phyloP scores from a whole-genome alignment of 2,329 filamentous ascomycete genomes.

The Karstenula rhodostoma region DNA sequence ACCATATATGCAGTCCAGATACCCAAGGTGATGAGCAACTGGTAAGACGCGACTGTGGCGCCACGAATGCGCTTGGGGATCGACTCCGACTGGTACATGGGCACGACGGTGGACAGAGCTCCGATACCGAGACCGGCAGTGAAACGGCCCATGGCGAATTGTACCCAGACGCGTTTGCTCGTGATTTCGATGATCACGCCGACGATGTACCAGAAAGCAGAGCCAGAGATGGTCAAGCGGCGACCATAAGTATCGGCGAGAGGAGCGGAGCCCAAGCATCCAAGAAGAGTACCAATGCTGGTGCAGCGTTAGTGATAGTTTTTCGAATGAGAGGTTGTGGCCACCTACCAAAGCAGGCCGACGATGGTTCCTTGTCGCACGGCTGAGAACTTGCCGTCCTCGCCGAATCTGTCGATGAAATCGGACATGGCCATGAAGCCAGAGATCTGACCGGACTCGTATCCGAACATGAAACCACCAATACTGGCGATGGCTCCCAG shows the following conservation, averaged over 20 bases:
- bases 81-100: constrained; percentile 72
- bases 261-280: constrained; percentile 66
- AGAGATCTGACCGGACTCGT: constrained; percentile 39
- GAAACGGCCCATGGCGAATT: constrained; percentile 69
- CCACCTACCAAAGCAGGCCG: constrained; percentile 43
- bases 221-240: constrained; percentile 66
- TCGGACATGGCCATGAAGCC: constrained; percentile 47
- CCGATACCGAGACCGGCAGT: constrained; percentile 72
- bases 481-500: constrained; percentile 45
- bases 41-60: constrained; percentile 69
- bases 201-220: constrained; percentile 69
- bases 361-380: constrained; percentile 47
- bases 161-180: constrained; percentile 65
- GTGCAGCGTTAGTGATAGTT: constrained; percentile 16
- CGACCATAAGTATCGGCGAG: constrained; percentile 70
- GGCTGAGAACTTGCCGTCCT: constrained; percentile 43
- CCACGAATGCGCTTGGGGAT: constrained; percentile 71
- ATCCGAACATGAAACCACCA: constrained; percentile 48
- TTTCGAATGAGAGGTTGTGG: neutral
- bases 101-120: constrained; percentile 65
- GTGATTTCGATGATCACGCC: constrained; percentile 73
- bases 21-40: constrained; percentile 73
- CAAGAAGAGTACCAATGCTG: constrained; percentile 74
- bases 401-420: constrained; percentile 43
- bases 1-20: constrained; percentile 64